phyloP scores from a whole-genome alignment of 306 rosid species.

The Pueraria montana region DNA sequence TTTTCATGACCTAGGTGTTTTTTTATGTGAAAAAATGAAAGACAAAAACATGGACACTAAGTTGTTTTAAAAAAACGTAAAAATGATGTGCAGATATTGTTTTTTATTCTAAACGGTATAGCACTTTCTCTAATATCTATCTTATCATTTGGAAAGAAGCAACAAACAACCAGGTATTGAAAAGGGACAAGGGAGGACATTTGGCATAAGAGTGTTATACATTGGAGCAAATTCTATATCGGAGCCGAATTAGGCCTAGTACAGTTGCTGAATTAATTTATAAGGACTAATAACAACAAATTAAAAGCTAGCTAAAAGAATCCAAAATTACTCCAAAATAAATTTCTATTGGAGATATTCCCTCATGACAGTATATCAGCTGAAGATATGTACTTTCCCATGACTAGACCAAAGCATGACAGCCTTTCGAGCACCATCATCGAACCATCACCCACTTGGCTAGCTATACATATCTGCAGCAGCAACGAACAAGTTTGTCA shows the following conservation, averaged over 20 bases:
- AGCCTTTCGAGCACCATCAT: constrained; percentile 45
- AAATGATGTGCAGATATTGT: too few relatives aligned
- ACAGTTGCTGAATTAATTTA: constrained; percentile 51
- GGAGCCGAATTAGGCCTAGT: constrained; percentile 52
- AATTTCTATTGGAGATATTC: constrained; percentile 52
- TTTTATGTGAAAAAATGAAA: background rate
- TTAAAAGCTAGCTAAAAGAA: constrained; percentile 51
- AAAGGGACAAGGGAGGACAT: background rate
- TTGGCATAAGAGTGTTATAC: constrained; percentile 51
- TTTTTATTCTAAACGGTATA: too few relatives aligned
- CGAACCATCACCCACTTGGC: constrained; percentile 49
- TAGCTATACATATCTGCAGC: constrained; percentile 88
- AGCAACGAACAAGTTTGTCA: constrained; percentile 33
- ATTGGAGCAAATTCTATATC: constrained; percentile 47
- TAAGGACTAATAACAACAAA: constrained; percentile 48
- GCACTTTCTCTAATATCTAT: background rate
- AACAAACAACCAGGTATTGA: background rate
- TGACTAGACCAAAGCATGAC: constrained; percentile 42
- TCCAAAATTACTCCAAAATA: constrained; percentile 59
- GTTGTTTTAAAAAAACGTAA: too few relatives aligned
- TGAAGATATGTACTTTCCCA: constrained; percentile 72
- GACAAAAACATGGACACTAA: background rate
- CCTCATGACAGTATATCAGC: constrained; percentile 62
- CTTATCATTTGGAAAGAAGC: background rate
- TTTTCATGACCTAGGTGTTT: background rate